phyloP scores from a whole-genome alignment of 345 rosid genomes.

The Gossypium australe region DNA sequence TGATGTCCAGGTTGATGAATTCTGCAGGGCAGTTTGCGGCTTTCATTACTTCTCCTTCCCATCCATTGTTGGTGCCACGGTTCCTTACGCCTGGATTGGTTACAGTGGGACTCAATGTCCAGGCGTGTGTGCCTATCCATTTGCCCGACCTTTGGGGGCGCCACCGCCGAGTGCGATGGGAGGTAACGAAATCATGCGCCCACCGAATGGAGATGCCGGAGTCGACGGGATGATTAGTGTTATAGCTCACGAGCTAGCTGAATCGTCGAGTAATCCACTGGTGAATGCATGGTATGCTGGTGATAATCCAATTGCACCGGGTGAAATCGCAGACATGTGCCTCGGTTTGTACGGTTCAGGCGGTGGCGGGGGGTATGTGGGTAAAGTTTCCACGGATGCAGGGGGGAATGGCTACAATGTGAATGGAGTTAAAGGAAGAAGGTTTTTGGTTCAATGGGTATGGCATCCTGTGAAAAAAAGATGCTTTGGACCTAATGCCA shows the following conservation, averaged over 20 bases:
- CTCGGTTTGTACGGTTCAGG: slow-evolving; percentile 55
- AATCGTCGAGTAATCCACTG: slow-evolving; percentile 50
- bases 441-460: slow-evolving; percentile 53
- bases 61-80: slow-evolving; percentile 38
- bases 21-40: slow-evolving; percentile 60
- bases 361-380: slow-evolving; percentile 54
- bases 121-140: slow-evolving; percentile 54
- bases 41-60: slow-evolving; percentile 71
- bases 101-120: slow-evolving; percentile 55
- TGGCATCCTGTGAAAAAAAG: slow-evolving; percentile 53
- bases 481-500: slow-evolving; percentile 60
- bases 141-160: slow-evolving; percentile 46
- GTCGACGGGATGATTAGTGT: slow-evolving; percentile 64
- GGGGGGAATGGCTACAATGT: slow-evolving; percentile 52
- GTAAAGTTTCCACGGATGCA: slow-evolving; percentile 36
- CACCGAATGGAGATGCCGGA: slow-evolving; percentile 56
- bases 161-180: slow-evolving; percentile 29
- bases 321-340: slow-evolving; percentile 61
- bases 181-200: slow-evolving; percentile 34
- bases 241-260: slow-evolving; percentile 61
- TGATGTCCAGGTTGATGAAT: slow-evolving; percentile 60
- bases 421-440: slow-evolving; percentile 55
- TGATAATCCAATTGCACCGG: slow-evolving; percentile 48
- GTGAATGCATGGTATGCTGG: slow-evolving; percentile 68
- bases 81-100: slow-evolving; percentile 65